These are phyloP conservation scores for Rhododendron henanense DNA, from an alignment of 148 eudicot species.

Conservation along the genomic window DNA sequence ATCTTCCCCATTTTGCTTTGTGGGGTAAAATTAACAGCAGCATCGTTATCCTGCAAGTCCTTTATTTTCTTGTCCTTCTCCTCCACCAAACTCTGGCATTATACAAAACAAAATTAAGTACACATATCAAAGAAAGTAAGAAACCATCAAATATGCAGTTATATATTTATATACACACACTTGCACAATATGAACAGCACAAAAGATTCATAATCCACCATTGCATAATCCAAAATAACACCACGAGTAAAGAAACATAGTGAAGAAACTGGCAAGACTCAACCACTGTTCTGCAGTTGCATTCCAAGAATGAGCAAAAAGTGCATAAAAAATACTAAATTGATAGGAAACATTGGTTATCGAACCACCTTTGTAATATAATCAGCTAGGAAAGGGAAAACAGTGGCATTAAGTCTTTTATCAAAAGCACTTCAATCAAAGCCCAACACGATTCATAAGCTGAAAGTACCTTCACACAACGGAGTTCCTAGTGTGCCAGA, in stretches of 20 bases:
- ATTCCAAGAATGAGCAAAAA: background rate
- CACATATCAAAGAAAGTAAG: background rate
- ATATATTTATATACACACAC: background rate
- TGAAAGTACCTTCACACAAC: background rate
- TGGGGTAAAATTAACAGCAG: conserved; percentile 80
- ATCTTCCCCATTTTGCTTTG: conserved; percentile 94
- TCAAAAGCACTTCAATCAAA: background rate
- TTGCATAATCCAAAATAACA: background rate
- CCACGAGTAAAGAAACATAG: background rate
- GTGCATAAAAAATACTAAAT: background rate
- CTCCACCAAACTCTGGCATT: conserved; percentile 81
- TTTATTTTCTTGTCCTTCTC: conserved; percentile 94
- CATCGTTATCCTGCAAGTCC: conserved; percentile 81
- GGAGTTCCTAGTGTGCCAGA: background rate
- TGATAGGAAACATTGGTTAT: background rate
- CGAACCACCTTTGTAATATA: background rate
- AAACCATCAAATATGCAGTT: background rate
- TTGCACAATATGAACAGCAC: background rate
- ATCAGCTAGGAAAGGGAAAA: background rate
- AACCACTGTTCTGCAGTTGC: background rate
- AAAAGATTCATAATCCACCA: background rate
- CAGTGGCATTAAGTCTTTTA: background rate
- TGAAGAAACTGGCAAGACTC: background rate
- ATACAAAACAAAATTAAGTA: background rate
- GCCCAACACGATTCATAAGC: background rate